These are phyloP conservation scores for Volvox reticuliferus DNA, from an alignment of 139 green algal genomes.

Conservation along the genomic window DNA sequence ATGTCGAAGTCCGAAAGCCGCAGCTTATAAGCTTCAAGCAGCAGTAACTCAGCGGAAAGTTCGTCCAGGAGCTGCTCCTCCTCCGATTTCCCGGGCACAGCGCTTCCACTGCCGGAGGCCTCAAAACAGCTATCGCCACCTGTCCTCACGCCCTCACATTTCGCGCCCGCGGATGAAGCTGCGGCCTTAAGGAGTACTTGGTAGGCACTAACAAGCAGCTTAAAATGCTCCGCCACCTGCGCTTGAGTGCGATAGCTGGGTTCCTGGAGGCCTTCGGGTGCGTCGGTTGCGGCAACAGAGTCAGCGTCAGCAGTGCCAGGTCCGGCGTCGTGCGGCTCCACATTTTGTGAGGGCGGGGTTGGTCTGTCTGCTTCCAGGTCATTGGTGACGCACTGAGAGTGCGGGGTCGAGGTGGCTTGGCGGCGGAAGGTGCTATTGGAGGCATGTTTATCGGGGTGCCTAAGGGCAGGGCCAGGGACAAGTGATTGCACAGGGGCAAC, in stretches of 20 bases:
- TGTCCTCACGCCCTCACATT: neutral
- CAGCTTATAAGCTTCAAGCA: conserved; percentile 4
- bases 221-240: conserved; percentile 15
- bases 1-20: conserved; percentile 39
- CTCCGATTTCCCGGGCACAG: neutral
- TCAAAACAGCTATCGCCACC: neutral
- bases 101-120: neutral
- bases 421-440: neutral
- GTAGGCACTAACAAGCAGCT: neutral
- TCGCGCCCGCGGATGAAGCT: neutral
- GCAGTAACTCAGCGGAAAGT: conserved; percentile 29
- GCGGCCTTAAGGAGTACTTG: conserved; percentile 7
- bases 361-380: neutral
- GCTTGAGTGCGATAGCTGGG: neutral
- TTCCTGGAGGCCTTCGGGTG: neutral
- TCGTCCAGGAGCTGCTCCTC: conserved; percentile 21
- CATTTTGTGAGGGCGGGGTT: neutral
- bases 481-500: neutral
- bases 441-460: conserved; percentile 29
- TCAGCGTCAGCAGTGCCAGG: too few species aligned
- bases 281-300: neutral
- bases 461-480: neutral
- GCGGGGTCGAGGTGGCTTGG: neutral
- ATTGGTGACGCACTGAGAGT: too few species aligned
- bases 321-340: too few species aligned